Percentiles rank a stretch among this genome's conserved stretches.
These are phyloP conservation scores for Cenchrus fungigraminus DNA, from an alignment of 176 grass and related monocot genomes.

Conservation along the genomic window DNA sequence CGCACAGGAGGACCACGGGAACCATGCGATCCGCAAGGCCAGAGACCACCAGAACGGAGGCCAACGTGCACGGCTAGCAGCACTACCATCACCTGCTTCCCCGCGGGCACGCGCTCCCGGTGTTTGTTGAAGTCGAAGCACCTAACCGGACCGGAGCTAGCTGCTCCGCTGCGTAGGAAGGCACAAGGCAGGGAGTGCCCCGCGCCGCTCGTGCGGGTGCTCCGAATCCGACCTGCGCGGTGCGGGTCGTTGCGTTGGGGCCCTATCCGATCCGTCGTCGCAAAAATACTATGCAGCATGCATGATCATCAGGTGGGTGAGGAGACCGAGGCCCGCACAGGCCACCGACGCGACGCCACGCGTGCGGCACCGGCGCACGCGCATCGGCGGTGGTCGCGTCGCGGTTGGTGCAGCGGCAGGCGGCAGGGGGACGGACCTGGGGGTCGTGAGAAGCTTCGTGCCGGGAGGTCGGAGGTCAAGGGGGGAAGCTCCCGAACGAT, in stretches of 20 bases:
- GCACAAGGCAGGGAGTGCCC: background rate
- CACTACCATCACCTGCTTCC: background rate
- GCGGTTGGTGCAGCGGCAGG: background rate
- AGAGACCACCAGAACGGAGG: background rate
- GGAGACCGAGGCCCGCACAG: conserved; percentile 15
- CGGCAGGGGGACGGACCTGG: background rate
- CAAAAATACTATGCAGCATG: background rate
- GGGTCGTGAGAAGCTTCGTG: conserved; percentile 43
- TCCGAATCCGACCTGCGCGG: conserved; percentile 17
- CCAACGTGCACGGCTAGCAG: conserved; percentile 7
- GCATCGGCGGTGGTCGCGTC: conserved; percentile 2
- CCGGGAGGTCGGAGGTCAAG: background rate
- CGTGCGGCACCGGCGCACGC: conserved; percentile 9
- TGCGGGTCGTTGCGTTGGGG: background rate
- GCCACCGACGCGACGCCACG: conserved; percentile 20
- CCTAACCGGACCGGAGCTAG: background rate
- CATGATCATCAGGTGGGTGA: background rate
- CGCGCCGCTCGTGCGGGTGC: conserved; percentile 21
- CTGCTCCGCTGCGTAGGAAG: background rate
- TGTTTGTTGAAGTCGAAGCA: background rate
- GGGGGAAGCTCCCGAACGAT: background rate
- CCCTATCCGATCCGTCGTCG: conserved; percentile 3
- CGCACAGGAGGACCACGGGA: background rate
- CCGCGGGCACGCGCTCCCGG: background rate
- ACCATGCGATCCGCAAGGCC: conserved; percentile 25